Evolutionary conservation across 2,329 filamentous ascomycete species (phyloP).

Genomic region (Calonectria multiphialidica): DNA sequence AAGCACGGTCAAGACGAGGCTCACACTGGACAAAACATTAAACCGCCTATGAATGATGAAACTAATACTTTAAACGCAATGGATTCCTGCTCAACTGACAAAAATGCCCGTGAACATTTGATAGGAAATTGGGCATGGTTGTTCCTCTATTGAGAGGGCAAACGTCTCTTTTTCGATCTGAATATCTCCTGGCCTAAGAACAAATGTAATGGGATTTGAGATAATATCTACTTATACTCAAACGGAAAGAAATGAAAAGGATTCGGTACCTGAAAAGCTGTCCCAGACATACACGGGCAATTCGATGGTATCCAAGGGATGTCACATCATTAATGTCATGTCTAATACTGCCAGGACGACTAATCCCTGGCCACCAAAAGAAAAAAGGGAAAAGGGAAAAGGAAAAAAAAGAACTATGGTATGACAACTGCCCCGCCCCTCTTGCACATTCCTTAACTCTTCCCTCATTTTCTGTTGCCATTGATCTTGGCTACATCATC

Average conservation of each 20-base stretch:
- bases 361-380: not conserved
- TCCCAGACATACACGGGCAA: not conserved
- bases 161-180: not conserved
- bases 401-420: not conserved
- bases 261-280: not conserved
- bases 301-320: not conserved
- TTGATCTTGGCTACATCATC: slow-evolving; percentile 33
- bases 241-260: not conserved
- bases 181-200: not conserved
- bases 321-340: not conserved
- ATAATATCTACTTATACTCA: not conserved
- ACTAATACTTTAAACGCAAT: not conserved
- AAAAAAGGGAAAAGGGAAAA: not conserved
- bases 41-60: not conserved
- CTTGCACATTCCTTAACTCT: not conserved
- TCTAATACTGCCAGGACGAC: not conserved
- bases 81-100: not conserved
- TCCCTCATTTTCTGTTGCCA: slow-evolving; percentile 35
- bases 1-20: not conserved
- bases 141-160: not conserved
- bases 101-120: not conserved
- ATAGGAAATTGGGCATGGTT: no score
- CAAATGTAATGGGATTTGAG: not conserved
- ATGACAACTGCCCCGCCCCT: not conserved
- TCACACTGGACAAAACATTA: not conserved